phyloP scores from a whole-genome alignment of 2,329 filamentous ascomycete genomes.

The Trichoderma brevicompactum region DNA sequence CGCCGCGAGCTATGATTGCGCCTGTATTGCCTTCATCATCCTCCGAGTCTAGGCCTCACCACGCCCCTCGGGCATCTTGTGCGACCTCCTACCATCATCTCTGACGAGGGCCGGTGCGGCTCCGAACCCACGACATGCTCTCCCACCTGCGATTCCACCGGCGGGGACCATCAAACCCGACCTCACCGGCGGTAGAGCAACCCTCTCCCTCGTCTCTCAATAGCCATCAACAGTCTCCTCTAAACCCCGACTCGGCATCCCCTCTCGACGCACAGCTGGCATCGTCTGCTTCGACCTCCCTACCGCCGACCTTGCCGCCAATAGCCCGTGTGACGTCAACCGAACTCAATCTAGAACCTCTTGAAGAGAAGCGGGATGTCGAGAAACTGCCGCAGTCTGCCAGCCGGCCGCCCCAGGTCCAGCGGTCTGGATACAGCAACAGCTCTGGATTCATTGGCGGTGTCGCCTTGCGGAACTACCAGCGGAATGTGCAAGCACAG shows the following conservation, averaged over 20 bases:
- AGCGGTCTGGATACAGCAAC: constrained; percentile 42
- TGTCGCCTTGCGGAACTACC: constrained; percentile 57
- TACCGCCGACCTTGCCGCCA: constrained; percentile 56
- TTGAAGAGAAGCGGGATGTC: constrained; percentile 36
- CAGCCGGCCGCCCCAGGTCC: constrained; percentile 36
- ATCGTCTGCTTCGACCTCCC: constrained; percentile 43
- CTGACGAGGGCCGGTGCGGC: background rate
- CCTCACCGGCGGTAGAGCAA: constrained; percentile 57
- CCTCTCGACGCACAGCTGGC: constrained; percentile 43
- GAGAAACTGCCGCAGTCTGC: constrained; percentile 34
- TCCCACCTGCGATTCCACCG: constrained; percentile 63
- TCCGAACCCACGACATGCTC: constrained; percentile 47
- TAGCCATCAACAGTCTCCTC: constrained; percentile 49
- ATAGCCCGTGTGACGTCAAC: constrained; percentile 55
- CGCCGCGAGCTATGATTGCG: constrained; percentile 28
- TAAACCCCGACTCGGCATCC: constrained; percentile 46
- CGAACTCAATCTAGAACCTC: constrained; percentile 36
- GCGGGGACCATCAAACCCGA: constrained; percentile 59
- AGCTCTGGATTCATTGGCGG: constrained; percentile 60
- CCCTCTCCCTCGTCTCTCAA: constrained; percentile 44
- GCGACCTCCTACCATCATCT: constrained; percentile 2
- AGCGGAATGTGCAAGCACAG: constrained; percentile 43
- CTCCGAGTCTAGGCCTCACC: constrained; percentile 11
- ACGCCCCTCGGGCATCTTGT: constrained; percentile 18
- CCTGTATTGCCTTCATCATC: constrained; percentile 15